Base-by-base conservation (phyloP, 805 yeast species). In the Candida arabinofermentans region DNA sequence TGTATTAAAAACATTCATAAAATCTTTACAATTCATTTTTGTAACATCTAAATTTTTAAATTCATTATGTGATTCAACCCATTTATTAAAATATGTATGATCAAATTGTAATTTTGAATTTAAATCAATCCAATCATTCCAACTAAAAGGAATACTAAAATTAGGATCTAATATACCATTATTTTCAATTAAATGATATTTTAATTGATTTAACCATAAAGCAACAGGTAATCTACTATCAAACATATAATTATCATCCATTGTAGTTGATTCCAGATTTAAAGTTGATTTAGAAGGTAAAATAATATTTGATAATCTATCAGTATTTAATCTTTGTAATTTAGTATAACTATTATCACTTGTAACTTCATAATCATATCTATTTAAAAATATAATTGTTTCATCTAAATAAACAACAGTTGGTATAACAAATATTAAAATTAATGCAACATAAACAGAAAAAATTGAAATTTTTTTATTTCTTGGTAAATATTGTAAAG, bases 251-350 rank as follows among this genome's bases (percentile, higher is more conserved):
- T 27, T 33, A 14, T 24, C 34, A 18, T n/a, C n/a, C n/a, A n/a
- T n/a, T n/a, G n/a, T n/a, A n/a, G 18, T 16, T 5, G 30, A 17
- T 10, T 23, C 41, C 7, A 37, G 14, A 12, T 24, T 34, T 14
- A 40, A 33, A 27, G 32, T 39, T 17, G 43, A 44, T 13, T 72
- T 68, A 1, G 96, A 95, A 3, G 85, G 77, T 42, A 73, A 71
- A n/a, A 76, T 69, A 27, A 86, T 72, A 23, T 72, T 70, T 0
- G 81, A 76, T 47, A 74, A 37, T 21, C 16, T 30, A 14, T 51
- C 47, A 3, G 51, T 46, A 30, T 46, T 40, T 27, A 40, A 24
- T 27, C 42, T 42, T 36, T 46, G 50, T 9, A 46, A 24, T 32
- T 43, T 39, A n/a, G 41, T 41, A 9, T 42, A 40, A 18, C 42